Evolutionary conservation across 176 grass and related monocot genomes (phyloP).

Genomic region (Rhynchospora pubera): DNA sequence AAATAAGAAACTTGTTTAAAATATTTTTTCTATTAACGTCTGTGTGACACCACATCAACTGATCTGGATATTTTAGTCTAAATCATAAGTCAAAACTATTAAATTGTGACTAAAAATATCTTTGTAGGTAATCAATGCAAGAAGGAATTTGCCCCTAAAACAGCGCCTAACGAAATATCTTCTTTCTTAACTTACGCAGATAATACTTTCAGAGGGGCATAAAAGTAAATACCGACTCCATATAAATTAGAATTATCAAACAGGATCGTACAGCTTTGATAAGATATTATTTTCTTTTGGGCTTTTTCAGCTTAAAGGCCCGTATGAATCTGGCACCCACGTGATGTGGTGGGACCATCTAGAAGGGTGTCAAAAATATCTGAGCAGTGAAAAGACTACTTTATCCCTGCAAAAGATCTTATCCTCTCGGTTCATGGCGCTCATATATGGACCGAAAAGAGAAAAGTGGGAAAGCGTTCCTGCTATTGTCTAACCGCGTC

Average conservation of each 20-base stretch:
- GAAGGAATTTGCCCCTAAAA: no score
- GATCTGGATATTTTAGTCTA: no score
- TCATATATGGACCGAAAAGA: not conserved
- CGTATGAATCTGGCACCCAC: not conserved
- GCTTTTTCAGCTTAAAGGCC: not conserved
- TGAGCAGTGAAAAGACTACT: not conserved
- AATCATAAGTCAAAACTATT: not conserved
- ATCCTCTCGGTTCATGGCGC: slow-evolving; percentile 19
- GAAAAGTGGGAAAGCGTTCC: not conserved
- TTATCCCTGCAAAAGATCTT: slow-evolving; percentile 10
- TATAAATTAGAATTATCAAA: not conserved
- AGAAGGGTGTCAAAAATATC: slow-evolving; percentile 20
- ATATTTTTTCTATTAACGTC: no score
- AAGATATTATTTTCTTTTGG: not conserved
- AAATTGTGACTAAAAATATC: not conserved
- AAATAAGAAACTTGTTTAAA: not conserved
- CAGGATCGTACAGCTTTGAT: not conserved
- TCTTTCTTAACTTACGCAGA: no score
- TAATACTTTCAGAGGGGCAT: not conserved
- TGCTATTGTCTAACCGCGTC: not conserved
- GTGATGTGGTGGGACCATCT: slow-evolving; percentile 11
- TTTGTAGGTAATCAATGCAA: no score
- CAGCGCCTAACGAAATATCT: no score
- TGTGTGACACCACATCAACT: no score
- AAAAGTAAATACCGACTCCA: not conserved